A percentile compares a stretch with the other conserved stretches of the same genome.
These are phyloP conservation scores for Xylaria sp. DNA, from an alignment of 2,329 filamentous ascomycete genomes.

Conservation along the genomic window DNA sequence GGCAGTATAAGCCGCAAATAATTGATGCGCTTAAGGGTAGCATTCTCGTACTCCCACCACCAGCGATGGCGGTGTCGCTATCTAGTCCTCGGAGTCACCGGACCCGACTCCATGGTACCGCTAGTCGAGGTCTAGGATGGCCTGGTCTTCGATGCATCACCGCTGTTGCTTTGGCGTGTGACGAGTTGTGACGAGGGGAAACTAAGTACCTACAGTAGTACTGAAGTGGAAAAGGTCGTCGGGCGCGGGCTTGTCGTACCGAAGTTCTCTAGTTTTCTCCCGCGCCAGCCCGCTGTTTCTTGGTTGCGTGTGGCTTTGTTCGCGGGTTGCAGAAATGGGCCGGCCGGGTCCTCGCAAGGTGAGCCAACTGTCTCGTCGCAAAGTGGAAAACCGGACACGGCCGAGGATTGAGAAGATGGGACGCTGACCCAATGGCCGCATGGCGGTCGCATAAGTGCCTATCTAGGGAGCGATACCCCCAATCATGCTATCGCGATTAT, in stretches of 20 bases:
- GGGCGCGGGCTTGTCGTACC: conserved; percentile 6
- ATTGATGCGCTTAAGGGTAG: not conserved
- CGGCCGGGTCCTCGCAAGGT: conserved; percentile 5
- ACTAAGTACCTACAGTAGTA: too few species aligned
- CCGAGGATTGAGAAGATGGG: conserved; percentile 1
- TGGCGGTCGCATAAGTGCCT: conserved; percentile 13
- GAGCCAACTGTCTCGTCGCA: conserved; percentile 7
- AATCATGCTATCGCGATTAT: conserved; percentile 29
- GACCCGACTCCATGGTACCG: conserved; percentile 26
- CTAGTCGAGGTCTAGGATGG: not conserved
- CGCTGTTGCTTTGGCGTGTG: not conserved
- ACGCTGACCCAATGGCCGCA: too few species aligned
- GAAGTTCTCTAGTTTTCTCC: not conserved
- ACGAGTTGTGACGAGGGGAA: not conserved
- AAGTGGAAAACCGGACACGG: conserved; percentile 10
- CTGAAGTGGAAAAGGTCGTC: conserved; percentile 23
- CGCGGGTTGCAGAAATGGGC: conserved; percentile 14
- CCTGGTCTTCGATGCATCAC: not conserved
- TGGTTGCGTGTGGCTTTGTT: conserved; percentile 10
- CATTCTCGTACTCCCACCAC: conserved; percentile 11
- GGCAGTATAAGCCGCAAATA: not conserved
- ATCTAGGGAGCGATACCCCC: conserved; percentile 11
- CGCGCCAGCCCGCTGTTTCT: conserved; percentile 5
- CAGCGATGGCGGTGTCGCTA: not conserved
- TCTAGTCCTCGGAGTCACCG: conserved; percentile 17